Evolutionary conservation across 164 flowering plant species (phyloP), one percentile per base, ranked within the genome.

Genomic region (Cinnamomum chago): DNA sequence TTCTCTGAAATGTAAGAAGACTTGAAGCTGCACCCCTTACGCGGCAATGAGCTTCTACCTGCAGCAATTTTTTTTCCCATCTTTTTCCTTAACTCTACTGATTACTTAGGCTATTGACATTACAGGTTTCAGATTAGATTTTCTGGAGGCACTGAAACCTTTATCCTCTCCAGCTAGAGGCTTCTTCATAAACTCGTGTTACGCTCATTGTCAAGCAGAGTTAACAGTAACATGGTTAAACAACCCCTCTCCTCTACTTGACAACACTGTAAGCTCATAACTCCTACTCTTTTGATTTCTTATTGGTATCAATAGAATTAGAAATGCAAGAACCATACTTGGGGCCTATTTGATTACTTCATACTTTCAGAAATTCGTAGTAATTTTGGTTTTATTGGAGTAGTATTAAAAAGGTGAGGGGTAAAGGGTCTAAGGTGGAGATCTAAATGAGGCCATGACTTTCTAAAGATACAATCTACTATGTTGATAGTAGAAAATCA

Each of bases 171-270:
- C 82, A 7, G 69, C 87, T 0, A 85, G 85, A 78, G 98, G 99
- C 52, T 72, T 85, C 77, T 95, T 88, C 69, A 83, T 93, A 47
- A 88, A 93, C 77, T 85, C 96, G 15, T 95, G 99, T 82, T 95
- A 88, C 70, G 85, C 90, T 13, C 98, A 93, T 66, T 95, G 98
- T 88, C 99, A 95, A 80, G 83, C 97, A 7, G 98, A 85, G 85
- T 83, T 74, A 81, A 94, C 93, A 71, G 95, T 83, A 78, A 86
- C 91, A 20, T 95, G 99, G 99, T 76, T 89, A 12, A 80, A 81
- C 50, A 35, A 5, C 7, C 70, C 58, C 2, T 95, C 98, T 52
- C 97, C 98, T 0, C 65, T 74, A 69, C 76, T 93, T 25, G 27
- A 47, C 40, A 79, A 79, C 12, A 89, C 72, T n/a, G 99, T 93